phyloP scores from a whole-genome alignment of 768 basidiomycete genomes.

The Russula dissimulans region DNA sequence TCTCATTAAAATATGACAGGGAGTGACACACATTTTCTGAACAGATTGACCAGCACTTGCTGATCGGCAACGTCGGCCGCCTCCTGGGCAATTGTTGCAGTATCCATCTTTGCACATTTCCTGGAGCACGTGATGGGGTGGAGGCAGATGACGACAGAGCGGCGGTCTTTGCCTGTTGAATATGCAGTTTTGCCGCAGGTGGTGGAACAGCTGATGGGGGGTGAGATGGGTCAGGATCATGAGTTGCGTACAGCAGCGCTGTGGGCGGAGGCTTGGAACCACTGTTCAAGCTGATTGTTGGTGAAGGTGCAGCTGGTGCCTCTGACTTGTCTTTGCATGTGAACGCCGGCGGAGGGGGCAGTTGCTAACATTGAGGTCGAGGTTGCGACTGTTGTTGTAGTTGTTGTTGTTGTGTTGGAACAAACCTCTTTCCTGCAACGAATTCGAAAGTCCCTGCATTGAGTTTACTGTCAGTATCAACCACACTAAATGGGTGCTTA shows the following conservation, averaged over 20 bases:
- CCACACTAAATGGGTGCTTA: neutral
- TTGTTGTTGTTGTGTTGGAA: conserved; percentile 20
- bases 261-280: conserved; percentile 43
- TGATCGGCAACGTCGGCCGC: conserved; percentile 76
- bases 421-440: conserved; percentile 63
- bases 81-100: conserved; percentile 68
- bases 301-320: conserved; percentile 55
- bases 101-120: conserved; percentile 78
- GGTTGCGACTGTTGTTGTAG: conserved; percentile 28
- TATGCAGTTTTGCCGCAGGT: conserved; percentile 23
- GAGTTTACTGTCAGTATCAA: conserved; percentile 39
- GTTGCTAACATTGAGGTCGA: conserved; percentile 26
- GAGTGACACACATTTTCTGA: conserved; percentile 51
- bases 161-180: neutral
- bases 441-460: conserved; percentile 83
- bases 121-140: conserved; percentile 45
- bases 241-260: conserved; percentile 28
- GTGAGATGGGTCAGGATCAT: conserved; percentile 26
- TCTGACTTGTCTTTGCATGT: conserved; percentile 50
- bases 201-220: conserved; percentile 27
- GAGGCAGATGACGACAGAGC: conserved; percentile 20
- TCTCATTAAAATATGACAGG: neutral
- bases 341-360: conserved; percentile 39
- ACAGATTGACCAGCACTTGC: conserved; percentile 79
- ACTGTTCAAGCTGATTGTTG: conserved; percentile 81